A percentile compares a stretch with the other conserved stretches of the same genome.
Conservation (phyloP, 1,284 basidiomycete genomes). For the Schizophyllum amplum region DNA sequence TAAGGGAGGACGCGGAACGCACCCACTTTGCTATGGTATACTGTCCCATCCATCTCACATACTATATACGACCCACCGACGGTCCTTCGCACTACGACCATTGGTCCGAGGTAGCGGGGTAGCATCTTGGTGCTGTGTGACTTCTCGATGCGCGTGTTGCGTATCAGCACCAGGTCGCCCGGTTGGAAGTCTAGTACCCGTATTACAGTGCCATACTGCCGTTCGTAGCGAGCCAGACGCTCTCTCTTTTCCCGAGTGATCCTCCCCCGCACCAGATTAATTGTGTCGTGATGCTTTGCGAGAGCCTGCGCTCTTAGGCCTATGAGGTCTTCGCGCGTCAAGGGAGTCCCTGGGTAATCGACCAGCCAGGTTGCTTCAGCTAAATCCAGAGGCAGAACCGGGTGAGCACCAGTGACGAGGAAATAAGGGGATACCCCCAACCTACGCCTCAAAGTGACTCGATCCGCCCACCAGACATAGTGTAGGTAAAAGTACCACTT, state of each 20-base stretch:
- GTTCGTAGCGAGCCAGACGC: no score
- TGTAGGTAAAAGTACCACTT: constrained; percentile 22
- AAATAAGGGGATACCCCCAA: constrained; percentile 24
- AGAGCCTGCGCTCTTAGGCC: constrained; percentile 16
- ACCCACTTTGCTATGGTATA: constrained; percentile 18
- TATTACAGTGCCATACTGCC: constrained; percentile 19
- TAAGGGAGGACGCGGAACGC: constrained; percentile 29
- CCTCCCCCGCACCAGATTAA: no score
- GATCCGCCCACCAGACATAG: constrained; percentile 32
- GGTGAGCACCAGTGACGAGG: no score
- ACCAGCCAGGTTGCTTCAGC: constrained; percentile 29
- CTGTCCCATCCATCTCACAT: constrained; percentile 23
- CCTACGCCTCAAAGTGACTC: constrained; percentile 3
- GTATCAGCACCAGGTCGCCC: constrained; percentile 24
- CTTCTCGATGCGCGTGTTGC: constrained; percentile 30
- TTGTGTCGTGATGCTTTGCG: constrained; percentile 14
- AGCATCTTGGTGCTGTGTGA: constrained; percentile 24
- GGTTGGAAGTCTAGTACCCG: constrained; percentile 24
- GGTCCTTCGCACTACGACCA: constrained; percentile 24
- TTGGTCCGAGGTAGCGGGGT: constrained; percentile 24
- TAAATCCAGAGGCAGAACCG: constrained; percentile 31
- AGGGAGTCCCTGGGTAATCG: constrained; percentile 10
- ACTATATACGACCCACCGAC: constrained; percentile 24
- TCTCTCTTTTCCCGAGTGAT: no score
- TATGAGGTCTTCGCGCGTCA: constrained; percentile 21